Evolutionary conservation across 2,329 filamentous ascomycete species (phyloP).

Genomic region (Alternaria alternata): DNA sequence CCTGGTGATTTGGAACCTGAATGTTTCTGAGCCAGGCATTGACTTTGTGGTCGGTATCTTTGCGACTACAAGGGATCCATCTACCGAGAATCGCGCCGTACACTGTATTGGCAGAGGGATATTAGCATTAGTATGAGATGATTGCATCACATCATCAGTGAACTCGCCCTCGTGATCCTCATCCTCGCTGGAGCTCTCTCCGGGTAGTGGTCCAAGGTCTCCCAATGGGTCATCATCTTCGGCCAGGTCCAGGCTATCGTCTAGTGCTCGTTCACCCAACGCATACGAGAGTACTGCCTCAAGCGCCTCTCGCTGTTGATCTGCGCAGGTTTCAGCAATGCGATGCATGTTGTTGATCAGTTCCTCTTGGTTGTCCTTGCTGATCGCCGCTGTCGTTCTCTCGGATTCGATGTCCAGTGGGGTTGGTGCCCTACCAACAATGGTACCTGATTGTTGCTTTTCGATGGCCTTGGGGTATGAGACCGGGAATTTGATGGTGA

Average conservation of each 20-base stretch:
- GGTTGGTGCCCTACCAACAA: slow-evolving; percentile 47
- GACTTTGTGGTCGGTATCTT: slow-evolving; percentile 57
- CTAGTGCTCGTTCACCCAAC: slow-evolving; percentile 65
- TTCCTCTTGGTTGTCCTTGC: slow-evolving; percentile 57
- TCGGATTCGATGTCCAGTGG: slow-evolving; percentile 63
- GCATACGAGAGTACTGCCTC: slow-evolving; percentile 69
- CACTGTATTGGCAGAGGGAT: slow-evolving; percentile 68
- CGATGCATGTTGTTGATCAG: slow-evolving; percentile 61
- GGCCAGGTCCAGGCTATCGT: slow-evolving; percentile 61
- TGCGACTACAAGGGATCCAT: slow-evolving; percentile 62
- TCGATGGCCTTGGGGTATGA: slow-evolving; percentile 64
- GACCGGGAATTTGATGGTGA: slow-evolving; percentile 65
- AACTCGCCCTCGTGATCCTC: slow-evolving; percentile 69
- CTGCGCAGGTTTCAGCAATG: slow-evolving; percentile 64
- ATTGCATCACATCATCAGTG: slow-evolving; percentile 60
- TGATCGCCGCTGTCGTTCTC: slow-evolving; percentile 63
- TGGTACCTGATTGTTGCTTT: slow-evolving; percentile 30
- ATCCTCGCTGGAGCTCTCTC: slow-evolving; percentile 86
- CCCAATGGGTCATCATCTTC: slow-evolving; percentile 64
- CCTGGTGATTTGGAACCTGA: slow-evolving; percentile 40
- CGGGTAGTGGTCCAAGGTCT: slow-evolving; percentile 40
- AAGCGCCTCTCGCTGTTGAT: slow-evolving; percentile 63
- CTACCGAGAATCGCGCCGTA: slow-evolving; percentile 65
- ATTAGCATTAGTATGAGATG: slow-evolving; percentile 68
- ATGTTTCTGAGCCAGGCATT: slow-evolving; percentile 26